A percentile compares a stretch with the other conserved stretches of the same genome.
These are phyloP conservation scores for Cyberlindnera subsufficiens DNA, from an alignment of 805 yeast species.

Conservation along the genomic window DNA sequence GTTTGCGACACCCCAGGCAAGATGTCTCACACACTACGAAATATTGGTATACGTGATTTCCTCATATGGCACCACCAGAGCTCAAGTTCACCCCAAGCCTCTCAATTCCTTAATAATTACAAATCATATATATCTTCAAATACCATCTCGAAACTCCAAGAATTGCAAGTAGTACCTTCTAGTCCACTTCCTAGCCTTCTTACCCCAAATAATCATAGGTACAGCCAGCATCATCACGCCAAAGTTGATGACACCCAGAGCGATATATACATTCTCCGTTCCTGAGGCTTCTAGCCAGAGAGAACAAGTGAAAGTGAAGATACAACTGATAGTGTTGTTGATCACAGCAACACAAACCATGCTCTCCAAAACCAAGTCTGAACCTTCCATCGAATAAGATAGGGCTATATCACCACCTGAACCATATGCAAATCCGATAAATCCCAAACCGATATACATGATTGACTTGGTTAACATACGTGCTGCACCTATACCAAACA, in stretches of 20 bases:
- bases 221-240: slow-evolving; percentile 50
- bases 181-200: slow-evolving; percentile 51
- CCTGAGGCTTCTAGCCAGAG: slow-evolving; percentile 54
- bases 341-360: slow-evolving; percentile 65
- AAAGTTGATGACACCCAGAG: slow-evolving; percentile 54
- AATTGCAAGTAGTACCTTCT: slow-evolving; percentile 48
- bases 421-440: slow-evolving; percentile 66
- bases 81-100: no score
- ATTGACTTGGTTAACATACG: slow-evolving; percentile 46
- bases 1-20: no score
- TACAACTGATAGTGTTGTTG: slow-evolving; percentile 58
- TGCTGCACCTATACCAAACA: slow-evolving; percentile 64
- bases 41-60: no score
- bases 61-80: no score
- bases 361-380: slow-evolving; percentile 64
- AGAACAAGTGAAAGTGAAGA: slow-evolving; percentile 62
- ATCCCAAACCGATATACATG: slow-evolving; percentile 55
- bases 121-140: slow-evolving; percentile 3
- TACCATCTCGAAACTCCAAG: slow-evolving; percentile 47
- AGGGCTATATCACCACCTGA: slow-evolving; percentile 67
- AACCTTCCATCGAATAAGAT: slow-evolving; percentile 64
- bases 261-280: slow-evolving; percentile 52
- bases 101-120: no score
- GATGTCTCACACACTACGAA: no score
- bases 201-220: slow-evolving; percentile 59